These are phyloP conservation scores for Plasmopara muralis DNA, from an alignment of 352 stramenopile species.

Conservation along the genomic window DNA sequence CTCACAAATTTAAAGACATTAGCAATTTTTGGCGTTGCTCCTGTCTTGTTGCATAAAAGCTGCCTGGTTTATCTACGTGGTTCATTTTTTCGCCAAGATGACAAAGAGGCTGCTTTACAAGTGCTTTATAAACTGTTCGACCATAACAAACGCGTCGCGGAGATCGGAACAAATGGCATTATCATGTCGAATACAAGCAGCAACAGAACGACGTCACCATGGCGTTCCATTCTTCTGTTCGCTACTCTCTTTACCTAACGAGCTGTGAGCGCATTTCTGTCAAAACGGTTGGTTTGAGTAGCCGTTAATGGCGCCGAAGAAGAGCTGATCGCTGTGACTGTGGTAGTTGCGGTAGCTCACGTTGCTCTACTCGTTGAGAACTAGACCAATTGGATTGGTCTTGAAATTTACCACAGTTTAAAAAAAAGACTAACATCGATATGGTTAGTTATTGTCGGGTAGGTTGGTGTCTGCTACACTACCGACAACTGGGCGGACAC, in stretches of 20 bases:
- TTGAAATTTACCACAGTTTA: too few species aligned
- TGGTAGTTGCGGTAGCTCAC: constrained; percentile 35
- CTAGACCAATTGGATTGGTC: too few species aligned
- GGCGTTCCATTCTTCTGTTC: constrained; percentile 57
- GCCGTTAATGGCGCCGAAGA: constrained; percentile 43
- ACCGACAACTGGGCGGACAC: too few species aligned
- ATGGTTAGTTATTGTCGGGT: too few species aligned
- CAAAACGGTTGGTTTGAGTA: constrained; percentile 51
- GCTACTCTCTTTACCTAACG: constrained; percentile 41
- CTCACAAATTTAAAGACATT: constrained; percentile 76
- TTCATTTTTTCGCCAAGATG: constrained; percentile 66
- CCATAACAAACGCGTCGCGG: constrained; percentile 40
- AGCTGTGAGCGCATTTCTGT: constrained; percentile 37
- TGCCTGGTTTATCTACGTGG: constrained; percentile 67
- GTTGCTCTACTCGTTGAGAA: constrained; percentile 16
- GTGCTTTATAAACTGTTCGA: constrained; percentile 53
- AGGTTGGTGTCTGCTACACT: too few species aligned
- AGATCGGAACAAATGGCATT: constrained; percentile 68
- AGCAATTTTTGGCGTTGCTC: constrained; percentile 39
- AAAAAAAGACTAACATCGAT: too few species aligned
- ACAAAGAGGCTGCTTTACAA: constrained; percentile 55
- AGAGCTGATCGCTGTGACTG: constrained; percentile 39
- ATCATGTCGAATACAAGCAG: constrained; percentile 59
- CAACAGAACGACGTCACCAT: constrained; percentile 51
- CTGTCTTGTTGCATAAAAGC: constrained; percentile 54